Conservation (phyloP, 2,329 filamentous ascomycete species). For the Xylaria sp. region DNA sequence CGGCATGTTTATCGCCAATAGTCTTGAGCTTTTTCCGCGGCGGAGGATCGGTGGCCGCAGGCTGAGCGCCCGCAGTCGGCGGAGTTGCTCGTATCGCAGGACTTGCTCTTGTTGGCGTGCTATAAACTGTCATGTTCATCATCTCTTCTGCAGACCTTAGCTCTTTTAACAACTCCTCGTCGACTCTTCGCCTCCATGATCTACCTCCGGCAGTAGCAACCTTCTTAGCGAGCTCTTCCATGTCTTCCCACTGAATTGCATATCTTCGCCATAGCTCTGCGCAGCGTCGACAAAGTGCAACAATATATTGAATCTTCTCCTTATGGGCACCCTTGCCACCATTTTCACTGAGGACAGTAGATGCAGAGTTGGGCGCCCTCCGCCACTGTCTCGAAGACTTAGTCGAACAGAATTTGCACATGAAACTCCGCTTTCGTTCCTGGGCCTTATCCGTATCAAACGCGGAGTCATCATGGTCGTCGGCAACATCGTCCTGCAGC, state of each 20-base stretch:
- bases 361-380: slow-evolving; percentile 80
- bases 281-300: slow-evolving; percentile 89
- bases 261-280: slow-evolving; percentile 96
- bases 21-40: slow-evolving; percentile 73
- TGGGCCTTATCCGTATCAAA: slow-evolving; percentile 90
- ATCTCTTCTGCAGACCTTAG: slow-evolving; percentile 73
- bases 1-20: slow-evolving; percentile 62
- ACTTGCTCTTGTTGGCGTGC: slow-evolving; percentile 49
- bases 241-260: slow-evolving; percentile 93
- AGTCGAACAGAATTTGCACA: slow-evolving; percentile 92
- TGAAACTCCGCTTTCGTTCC: slow-evolving; percentile 82
- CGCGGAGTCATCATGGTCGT: slow-evolving; percentile 93
- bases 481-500: slow-evolving; percentile 89
- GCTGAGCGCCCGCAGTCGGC: slow-evolving; percentile 46
- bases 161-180: slow-evolving; percentile 89
- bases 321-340: slow-evolving; percentile 78
- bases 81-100: slow-evolving; percentile 48
- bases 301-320: slow-evolving; percentile 80
- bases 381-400: slow-evolving; percentile 90
- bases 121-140: slow-evolving; percentile 57
- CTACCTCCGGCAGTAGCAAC: slow-evolving; percentile 81
- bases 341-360: slow-evolving; percentile 75
- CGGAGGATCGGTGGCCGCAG: slow-evolving; percentile 60
- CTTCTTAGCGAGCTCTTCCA: slow-evolving; percentile 91
- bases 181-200: slow-evolving; percentile 87